Conservation (phyloP, 1,139 yeast species). For the Geotrichum fermentans region DNA sequence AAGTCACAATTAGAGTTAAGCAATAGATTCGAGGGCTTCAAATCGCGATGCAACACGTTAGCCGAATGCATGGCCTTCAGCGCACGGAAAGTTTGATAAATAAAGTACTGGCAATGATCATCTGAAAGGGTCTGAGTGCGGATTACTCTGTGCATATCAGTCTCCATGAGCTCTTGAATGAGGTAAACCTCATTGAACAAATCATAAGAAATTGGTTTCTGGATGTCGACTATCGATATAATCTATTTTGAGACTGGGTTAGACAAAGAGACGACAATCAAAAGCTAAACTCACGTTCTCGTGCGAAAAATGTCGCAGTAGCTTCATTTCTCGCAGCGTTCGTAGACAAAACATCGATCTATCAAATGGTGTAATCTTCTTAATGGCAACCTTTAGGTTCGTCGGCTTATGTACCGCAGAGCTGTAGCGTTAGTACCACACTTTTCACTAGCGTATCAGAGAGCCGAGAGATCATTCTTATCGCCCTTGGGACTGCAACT, state of each 20-base stretch:
- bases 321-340: constrained; percentile 82
- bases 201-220: constrained; percentile 74
- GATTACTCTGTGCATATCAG: constrained; percentile 87
- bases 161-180: constrained; percentile 94
- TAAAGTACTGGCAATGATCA: constrained; percentile 90
- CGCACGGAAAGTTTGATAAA: constrained; percentile 86
- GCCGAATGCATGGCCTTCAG: constrained; percentile 87
- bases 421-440: constrained; percentile 16
- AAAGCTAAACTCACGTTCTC: constrained; percentile 49
- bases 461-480: too few relatives aligned
- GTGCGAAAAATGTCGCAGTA: constrained; percentile 80
- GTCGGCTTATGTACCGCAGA: constrained; percentile 87
- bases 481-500: background rate
- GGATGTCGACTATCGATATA: constrained; percentile 83
- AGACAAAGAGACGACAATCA: background rate
- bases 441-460: background rate
- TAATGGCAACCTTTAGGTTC: constrained; percentile 87
- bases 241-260: constrained; percentile 37
- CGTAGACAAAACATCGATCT: constrained; percentile 86
- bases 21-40: constrained; percentile 83
- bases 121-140: constrained; percentile 79
- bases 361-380: constrained; percentile 90
- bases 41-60: constrained; percentile 85
- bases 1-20: constrained; percentile 90
- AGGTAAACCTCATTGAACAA: constrained; percentile 81